Percentiles rank a stretch among this genome's conserved stretches.
These are phyloP conservation scores for Nicotiana noctiflora DNA, from an alignment of 257 asterid species.

Conservation along the genomic window DNA sequence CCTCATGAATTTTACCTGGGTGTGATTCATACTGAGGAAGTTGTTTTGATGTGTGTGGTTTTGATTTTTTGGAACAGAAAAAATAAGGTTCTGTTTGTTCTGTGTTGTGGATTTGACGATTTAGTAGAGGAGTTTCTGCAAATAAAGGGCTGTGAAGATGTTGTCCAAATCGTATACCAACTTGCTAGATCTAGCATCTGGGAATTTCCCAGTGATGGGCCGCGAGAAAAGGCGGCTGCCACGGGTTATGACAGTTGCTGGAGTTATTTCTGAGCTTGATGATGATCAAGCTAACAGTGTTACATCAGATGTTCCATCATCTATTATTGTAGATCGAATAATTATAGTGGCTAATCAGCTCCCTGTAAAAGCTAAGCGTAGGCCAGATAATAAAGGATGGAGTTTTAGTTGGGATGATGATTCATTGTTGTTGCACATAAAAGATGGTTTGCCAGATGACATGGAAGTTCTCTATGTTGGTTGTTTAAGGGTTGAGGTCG, in stretches of 20 bases:
- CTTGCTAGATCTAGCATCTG: conserved; percentile 42
- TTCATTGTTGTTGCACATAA: conserved; percentile 37
- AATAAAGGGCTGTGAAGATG: conserved; percentile 28
- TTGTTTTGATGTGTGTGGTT: neutral
- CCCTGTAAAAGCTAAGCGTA: conserved; percentile 40
- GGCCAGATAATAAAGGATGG: conserved; percentile 43
- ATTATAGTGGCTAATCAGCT: conserved; percentile 50
- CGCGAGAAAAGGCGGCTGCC: conserved; percentile 36
- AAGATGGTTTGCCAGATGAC: conserved; percentile 48
- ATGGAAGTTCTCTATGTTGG: conserved; percentile 50
- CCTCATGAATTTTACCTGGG: conserved; percentile 14
- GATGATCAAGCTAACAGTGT: conserved; percentile 46
- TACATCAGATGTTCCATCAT: conserved; percentile 38
- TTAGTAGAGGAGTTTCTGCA: conserved; percentile 12
- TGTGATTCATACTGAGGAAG: neutral
- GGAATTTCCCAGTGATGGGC: conserved; percentile 48
- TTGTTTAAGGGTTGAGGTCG: conserved; percentile 40
- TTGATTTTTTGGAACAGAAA: neutral
- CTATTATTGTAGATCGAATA: conserved; percentile 31
- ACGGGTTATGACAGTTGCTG: conserved; percentile 54
- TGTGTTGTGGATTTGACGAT: neutral
- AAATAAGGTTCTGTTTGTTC: neutral
- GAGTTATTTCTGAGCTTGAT: conserved; percentile 48
- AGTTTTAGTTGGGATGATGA: conserved; percentile 54
- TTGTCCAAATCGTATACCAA: conserved; percentile 50